Conservation (phyloP, 176 grass and related monocot genomes). For the Oryza rufipogon region DNA sequence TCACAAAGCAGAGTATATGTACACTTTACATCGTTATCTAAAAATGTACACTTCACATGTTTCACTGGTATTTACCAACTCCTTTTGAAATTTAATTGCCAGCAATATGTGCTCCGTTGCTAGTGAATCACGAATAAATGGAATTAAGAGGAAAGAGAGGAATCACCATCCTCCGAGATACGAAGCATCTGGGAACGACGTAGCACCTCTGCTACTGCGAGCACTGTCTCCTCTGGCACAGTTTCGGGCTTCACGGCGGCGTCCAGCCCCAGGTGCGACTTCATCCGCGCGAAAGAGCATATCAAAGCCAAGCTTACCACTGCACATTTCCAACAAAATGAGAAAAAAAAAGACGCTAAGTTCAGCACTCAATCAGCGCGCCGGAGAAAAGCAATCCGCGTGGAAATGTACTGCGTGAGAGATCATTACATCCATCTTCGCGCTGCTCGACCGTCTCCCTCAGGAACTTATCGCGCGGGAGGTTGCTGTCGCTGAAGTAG, state of each 20-base stretch:
- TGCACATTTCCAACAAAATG: slow-evolving; percentile 22
- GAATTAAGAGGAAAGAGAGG: background rate
- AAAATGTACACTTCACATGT: background rate
- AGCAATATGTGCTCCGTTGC: too few species aligned
- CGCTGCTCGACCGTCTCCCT: slow-evolving; percentile 60
- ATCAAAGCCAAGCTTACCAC: slow-evolving; percentile 83
- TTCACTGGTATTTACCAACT: background rate
- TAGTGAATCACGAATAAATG: background rate
- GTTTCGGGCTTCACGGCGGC: slow-evolving; percentile 50
- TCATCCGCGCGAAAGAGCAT: slow-evolving; percentile 79
- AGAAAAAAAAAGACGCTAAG: background rate
- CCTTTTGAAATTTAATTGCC: background rate
- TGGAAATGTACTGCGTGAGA: background rate
- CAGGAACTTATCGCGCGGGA: slow-evolving; percentile 75
- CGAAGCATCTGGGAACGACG: slow-evolving; percentile 53
- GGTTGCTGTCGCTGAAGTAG: slow-evolving; percentile 86
- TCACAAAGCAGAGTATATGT: background rate
- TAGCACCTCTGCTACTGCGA: slow-evolving; percentile 62
- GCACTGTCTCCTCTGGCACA: slow-evolving; percentile 42
- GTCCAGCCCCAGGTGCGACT: slow-evolving; percentile 56
- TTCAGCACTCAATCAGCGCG: slow-evolving; percentile 2
- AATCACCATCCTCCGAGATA: slow-evolving; percentile 65
- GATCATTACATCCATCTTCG: slow-evolving; percentile 65
- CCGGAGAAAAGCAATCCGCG: background rate
- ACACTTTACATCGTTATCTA: background rate